Evolutionary conservation across 176 grass and related monocot species (phyloP).

Genomic region (Zizania latifolia): DNA sequence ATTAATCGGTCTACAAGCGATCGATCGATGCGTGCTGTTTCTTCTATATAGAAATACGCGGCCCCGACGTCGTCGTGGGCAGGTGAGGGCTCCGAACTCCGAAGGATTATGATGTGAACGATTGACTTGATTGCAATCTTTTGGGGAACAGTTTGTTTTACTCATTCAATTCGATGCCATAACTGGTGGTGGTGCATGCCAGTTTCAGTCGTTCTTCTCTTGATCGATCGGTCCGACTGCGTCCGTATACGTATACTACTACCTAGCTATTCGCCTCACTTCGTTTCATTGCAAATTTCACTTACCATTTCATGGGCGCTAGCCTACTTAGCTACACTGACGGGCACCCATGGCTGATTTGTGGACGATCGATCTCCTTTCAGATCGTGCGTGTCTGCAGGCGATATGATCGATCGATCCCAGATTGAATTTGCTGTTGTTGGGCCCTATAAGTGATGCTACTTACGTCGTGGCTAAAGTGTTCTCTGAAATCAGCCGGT

Average conservation of each 20-base stretch:
- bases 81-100: no score
- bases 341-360: not conserved
- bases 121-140: slow-evolving; percentile 22
- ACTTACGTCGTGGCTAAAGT: no score
- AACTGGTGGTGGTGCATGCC: not conserved
- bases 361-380: not conserved
- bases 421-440: no score
- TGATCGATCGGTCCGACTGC: not conserved
- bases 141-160: slow-evolving; percentile 23
- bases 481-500: no score
- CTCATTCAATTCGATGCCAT: slow-evolving; percentile 37
- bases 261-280: not conserved
- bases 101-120: no score
- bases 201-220: not conserved
- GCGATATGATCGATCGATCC: no score
- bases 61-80: no score
- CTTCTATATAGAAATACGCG: no score
- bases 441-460: no score
- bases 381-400: slow-evolving; percentile 6
- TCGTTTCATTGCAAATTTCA: not conserved
- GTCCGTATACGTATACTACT: no score
- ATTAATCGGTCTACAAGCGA: no score
- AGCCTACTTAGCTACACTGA: not conserved
- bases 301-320: slow-evolving; percentile 12
- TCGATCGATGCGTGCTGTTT: no score